Evolutionary conservation across 768 basidiomycete species (phyloP), one percentile per base, ranked within the genome.

Genomic region (Pulveroboletus sp.): DNA sequence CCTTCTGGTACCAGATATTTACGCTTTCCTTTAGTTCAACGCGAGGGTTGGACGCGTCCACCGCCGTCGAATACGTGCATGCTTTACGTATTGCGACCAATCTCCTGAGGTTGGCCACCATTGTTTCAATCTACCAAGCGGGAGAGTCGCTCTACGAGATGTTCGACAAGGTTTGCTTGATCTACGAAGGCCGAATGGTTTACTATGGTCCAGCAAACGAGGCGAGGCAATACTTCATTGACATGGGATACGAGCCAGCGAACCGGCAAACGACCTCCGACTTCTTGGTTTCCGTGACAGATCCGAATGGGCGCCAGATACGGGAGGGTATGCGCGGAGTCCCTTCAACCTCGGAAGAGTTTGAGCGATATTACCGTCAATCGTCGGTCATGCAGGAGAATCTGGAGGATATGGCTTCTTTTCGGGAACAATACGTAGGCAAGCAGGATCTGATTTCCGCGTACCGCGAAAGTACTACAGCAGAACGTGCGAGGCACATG

Each of bases 121-220:
- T 93, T 46, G 87, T 91, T 19, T 85, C 88, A 2, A 81, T 94
- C 34, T 93, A 94, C 67, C 90, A 93, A 65, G 90, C 90, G 4
- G 83, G 85, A 42, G 88, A 91, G 63, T 72, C 73, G 3, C 65
- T 86, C 0, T 86, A 82, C 49, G 52, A 75, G 35, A 73, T 77
- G 53, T 93, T 87, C 56, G 82, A 87, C 75, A 85, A 86, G 62
- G 82, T 86, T 19, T 77, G 80, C 58, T 70, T 86, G 33, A 72
- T 87, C 58, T 73, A 80, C 63, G 78, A 79, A 42, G 81, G 84
- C 13, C 68, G 70, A 20, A 77, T 80, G 69, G 75, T 77, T 36
- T 87, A 79, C 65, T 85, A 75, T 46, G 85, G 85, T 1, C 75
- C 76, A 0, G 75, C 79, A 5, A 61, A 67, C 23, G 62, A 73